Evolutionary conservation across 1,284 basidiomycete genomes (phyloP).

Genomic region (Termitomyces sp.): DNA sequence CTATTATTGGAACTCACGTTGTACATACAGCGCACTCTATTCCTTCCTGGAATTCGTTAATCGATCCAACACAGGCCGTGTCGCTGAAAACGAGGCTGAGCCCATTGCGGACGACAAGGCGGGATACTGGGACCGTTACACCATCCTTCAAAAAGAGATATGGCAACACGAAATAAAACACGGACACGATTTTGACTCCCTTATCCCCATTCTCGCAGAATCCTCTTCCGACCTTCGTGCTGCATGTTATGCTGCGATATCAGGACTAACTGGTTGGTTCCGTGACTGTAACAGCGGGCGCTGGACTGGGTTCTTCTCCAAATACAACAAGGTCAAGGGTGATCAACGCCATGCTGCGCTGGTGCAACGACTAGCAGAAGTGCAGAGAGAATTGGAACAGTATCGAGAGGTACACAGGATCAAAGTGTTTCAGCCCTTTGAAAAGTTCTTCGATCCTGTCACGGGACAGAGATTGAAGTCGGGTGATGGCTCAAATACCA

Average conservation of each 20-base stretch:
- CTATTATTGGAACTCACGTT: neutral
- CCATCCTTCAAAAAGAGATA: constrained; percentile 21
- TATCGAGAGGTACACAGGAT: constrained; percentile 29
- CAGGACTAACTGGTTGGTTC: constrained; percentile 26
- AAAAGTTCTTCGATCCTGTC: constrained; percentile 32
- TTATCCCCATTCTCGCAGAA: constrained; percentile 33
- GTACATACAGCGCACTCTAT: constrained; percentile 25
- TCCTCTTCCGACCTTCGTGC: constrained; percentile 29
- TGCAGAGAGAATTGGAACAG: constrained; percentile 22
- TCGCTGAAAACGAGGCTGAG: constrained; percentile 5
- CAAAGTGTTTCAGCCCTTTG: constrained; percentile 31
- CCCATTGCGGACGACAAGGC: neutral
- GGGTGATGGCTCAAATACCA: constrained; percentile 11
- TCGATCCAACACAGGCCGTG: constrained; percentile 23
- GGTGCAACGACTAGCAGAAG: constrained; percentile 17
- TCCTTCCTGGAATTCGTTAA: constrained; percentile 31
- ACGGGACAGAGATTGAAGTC: constrained; percentile 25
- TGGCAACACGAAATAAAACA: constrained; percentile 29
- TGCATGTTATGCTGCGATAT: constrained; percentile 23
- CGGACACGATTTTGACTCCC: constrained; percentile 33
- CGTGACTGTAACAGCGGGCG: constrained; percentile 28
- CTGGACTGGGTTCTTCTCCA: constrained; percentile 27
- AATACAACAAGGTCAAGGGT: constrained; percentile 15
- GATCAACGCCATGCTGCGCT: constrained; percentile 23
- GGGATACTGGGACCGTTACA: constrained; percentile 22